Evolutionary conservation across 805 yeast genomes (phyloP).

Genomic region (Saccharomycopsis sp.): DNA sequence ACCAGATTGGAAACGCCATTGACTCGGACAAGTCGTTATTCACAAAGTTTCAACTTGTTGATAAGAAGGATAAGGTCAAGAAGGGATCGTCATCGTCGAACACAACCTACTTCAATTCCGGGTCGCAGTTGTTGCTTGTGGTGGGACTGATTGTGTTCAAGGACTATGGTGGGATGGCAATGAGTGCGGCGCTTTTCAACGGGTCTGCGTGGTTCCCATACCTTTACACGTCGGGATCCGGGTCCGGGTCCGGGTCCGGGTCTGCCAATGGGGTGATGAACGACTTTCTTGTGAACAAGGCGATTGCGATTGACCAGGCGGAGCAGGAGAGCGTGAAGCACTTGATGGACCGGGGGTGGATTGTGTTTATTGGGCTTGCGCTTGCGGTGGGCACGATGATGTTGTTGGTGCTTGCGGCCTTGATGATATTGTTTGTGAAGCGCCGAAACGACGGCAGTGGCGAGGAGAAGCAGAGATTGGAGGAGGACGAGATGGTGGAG

Average conservation of each 20-base stretch:
- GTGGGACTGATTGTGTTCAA: slow-evolving; percentile 47
- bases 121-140: slow-evolving; percentile 41
- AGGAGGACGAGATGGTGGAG: slow-evolving; percentile 51
- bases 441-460: slow-evolving; percentile 33
- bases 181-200: slow-evolving; percentile 46
- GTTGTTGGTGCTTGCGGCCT: slow-evolving; percentile 34
- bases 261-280: slow-evolving; percentile 21
- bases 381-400: slow-evolving; percentile 46
- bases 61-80: slow-evolving; percentile 26
- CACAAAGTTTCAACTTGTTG: slow-evolving; percentile 23
- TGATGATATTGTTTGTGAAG: slow-evolving; percentile 28
- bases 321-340: slow-evolving; percentile 23
- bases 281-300: slow-evolving; percentile 32
- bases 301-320: slow-evolving; percentile 25
- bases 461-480: slow-evolving; percentile 43
- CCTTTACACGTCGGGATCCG: slow-evolving; percentile 39
- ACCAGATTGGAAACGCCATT: slow-evolving; percentile 12
- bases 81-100: background rate
- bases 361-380: slow-evolving; percentile 62
- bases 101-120: slow-evolving; percentile 30
- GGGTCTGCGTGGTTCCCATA: slow-evolving; percentile 64
- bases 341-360: slow-evolving; percentile 42
- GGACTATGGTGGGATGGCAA: slow-evolving; percentile 46
- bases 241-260: slow-evolving; percentile 24
- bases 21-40: slow-evolving; percentile 11